Percentiles rank a stretch among this genome's conserved stretches.
These are phyloP conservation scores for Abrus pulchellus DNA, from an alignment of 306 rosid genomes.

Conservation along the genomic window DNA sequence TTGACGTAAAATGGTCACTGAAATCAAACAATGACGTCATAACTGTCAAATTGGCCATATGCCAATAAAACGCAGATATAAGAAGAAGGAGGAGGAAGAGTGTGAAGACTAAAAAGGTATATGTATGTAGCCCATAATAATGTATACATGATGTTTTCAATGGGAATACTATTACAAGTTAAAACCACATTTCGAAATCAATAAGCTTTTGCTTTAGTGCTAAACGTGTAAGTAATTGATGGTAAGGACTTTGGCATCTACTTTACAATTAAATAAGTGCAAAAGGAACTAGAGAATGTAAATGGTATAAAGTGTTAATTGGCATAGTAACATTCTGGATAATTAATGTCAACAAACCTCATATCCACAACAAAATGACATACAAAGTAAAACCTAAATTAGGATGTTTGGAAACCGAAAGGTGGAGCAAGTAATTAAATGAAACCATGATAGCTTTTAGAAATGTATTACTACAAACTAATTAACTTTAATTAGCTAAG, in stretches of 20 bases:
- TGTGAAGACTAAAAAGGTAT: constrained; percentile 8
- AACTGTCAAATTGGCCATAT: constrained; percentile 50
- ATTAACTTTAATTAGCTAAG: background rate
- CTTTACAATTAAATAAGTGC: background rate
- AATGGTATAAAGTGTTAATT: background rate
- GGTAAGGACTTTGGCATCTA: constrained; percentile 2
- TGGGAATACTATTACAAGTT: background rate
- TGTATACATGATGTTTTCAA: background rate
- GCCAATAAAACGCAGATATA: constrained; percentile 16
- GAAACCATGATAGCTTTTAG: background rate
- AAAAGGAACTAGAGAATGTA: background rate
- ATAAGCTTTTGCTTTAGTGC: background rate
- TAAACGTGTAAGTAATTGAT: background rate
- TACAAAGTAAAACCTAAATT: background rate
- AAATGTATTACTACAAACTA: background rate
- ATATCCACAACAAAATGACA: background rate
- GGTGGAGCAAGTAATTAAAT: background rate
- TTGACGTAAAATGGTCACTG: constrained; percentile 43
- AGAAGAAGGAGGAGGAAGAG: constrained; percentile 3
- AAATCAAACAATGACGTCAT: constrained; percentile 54
- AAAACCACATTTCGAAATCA: background rate
- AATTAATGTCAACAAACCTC: background rate
- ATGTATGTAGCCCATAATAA: background rate
- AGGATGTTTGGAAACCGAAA: constrained; percentile 12
- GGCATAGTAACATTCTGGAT: background rate